Evolutionary conservation across 768 basidiomycete genomes (phyloP), one percentile per base, ranked within the genome.

Genomic region (Tricholoma sp.): DNA sequence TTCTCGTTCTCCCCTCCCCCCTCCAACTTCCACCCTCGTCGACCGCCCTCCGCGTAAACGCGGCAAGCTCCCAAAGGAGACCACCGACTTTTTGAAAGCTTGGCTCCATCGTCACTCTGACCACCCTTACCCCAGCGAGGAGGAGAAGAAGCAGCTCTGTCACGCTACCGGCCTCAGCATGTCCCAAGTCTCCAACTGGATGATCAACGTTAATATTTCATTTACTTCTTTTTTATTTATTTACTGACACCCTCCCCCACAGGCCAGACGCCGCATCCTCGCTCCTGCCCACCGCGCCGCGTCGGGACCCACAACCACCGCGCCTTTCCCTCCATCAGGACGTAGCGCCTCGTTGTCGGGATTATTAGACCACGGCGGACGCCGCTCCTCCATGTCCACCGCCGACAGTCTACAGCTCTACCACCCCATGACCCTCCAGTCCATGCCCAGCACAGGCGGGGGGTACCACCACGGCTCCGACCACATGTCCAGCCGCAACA

Each of bases 101-200:
- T 93, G 91, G 91, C 76, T 93, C 33, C 88, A 93, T 66, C 83
- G 88, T 60, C 91, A 94, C 66, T 88, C 88, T 2, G 91, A 93
- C 68, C 91, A 93, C 63, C 91, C 91, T 24, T 94, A 94, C 69
- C 91, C 91, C 32, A 86, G 84, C 62, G 91, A 94, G 69, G 89
- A 92, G 59, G 91, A 93, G 78, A 94, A 94, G 74, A 92, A 92
- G 66, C 88, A 89, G 67, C 74, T 94, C 61, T 93, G 91, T 70
- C 83, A 88, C 63, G 88, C 88, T 39, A 94, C 91, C 1, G 89
- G 89, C 24, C 74, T 94, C 60, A 89, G 85, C 74, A 93, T 93
- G 89, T 84, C 80, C 71, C 91, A 94, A 70, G 89, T 93, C 0
- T 91, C 89, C 52, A 93, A 93, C 69, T 93, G 91, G 91, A 93